phyloP scores from a whole-genome alignment of 176 grass and related monocot species.

The Ampelocalamus luodianensis region DNA sequence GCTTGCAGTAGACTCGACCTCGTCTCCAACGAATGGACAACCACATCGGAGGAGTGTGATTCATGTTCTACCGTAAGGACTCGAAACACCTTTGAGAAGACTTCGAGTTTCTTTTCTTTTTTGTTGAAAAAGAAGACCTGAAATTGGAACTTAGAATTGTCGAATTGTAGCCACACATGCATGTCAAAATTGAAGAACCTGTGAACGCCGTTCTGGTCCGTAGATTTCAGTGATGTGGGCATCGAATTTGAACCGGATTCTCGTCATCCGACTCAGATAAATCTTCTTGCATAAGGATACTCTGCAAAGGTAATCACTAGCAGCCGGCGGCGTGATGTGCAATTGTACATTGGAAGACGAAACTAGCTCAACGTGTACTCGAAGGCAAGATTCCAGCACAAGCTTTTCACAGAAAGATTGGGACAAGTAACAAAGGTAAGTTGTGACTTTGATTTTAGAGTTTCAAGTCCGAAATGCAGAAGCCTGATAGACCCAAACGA shows the following conservation, averaged over 20 bases:
- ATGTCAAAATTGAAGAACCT: background rate
- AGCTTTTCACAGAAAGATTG: background rate
- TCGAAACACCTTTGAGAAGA: background rate
- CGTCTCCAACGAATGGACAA: conserved; percentile 29
- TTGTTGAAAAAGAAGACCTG: background rate
- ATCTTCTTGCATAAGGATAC: background rate
- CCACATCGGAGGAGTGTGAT: conserved; percentile 3
- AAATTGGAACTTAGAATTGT: conserved; percentile 9
- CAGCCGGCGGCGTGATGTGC: background rate
- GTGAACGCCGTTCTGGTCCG: background rate
- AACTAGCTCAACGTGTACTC: background rate
- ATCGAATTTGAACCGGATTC: conserved; percentile 24
- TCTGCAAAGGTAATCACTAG: background rate
- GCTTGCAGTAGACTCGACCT: background rate
- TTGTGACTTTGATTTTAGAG: background rate
- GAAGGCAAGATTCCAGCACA: conserved; percentile 4
- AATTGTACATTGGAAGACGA: background rate
- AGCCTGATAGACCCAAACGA: background rate
- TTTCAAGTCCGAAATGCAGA: background rate
- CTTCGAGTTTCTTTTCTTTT: background rate
- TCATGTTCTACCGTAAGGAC: conserved; percentile 18
- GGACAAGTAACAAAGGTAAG: background rate
- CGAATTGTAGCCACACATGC: background rate
- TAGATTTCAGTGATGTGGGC: background rate
- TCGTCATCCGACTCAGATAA: conserved; percentile 1